phyloP scores from a whole-genome alignment of 2,329 filamentous ascomycete genomes.

The Madurella fahalii region DNA sequence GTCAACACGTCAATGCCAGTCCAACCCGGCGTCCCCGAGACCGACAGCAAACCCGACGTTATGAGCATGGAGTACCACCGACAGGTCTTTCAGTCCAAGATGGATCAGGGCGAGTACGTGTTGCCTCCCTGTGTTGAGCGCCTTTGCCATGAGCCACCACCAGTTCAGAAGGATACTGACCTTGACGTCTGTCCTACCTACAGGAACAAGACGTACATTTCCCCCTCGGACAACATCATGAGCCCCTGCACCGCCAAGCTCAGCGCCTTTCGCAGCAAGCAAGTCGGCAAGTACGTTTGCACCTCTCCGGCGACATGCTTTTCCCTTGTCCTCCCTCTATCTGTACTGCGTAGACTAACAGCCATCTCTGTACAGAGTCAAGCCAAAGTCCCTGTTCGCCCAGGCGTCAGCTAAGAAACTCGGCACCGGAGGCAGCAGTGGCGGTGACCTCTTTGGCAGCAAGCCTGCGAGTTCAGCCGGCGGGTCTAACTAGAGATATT shows the following conservation, averaged over 20 bases:
- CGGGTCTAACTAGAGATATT: background rate
- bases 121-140: background rate
- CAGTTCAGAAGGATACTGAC: background rate
- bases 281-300: constrained; percentile 67
- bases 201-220: constrained; percentile 56
- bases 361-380: constrained; percentile 42
- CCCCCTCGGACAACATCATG: constrained; percentile 85
- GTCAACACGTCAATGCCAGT: constrained; percentile 52
- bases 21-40: constrained; percentile 37
- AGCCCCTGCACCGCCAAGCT: constrained; percentile 82
- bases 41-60: constrained; percentile 50
- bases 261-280: constrained; percentile 73
- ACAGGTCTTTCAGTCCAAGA: constrained; percentile 68
- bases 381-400: constrained; percentile 65
- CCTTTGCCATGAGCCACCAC: background rate
- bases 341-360: background rate
- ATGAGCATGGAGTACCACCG: constrained; percentile 76
- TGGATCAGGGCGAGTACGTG: constrained; percentile 62
- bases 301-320: background rate
- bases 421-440: constrained; percentile 36
- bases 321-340: background rate
- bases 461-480: constrained; percentile 15
- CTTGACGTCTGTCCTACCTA: background rate
- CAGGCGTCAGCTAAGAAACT: constrained; percentile 62
- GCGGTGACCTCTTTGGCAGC: constrained; percentile 32